phyloP scores from a whole-genome alignment of 345 rosid genomes.

The Rhodamnia argentea region DNA sequence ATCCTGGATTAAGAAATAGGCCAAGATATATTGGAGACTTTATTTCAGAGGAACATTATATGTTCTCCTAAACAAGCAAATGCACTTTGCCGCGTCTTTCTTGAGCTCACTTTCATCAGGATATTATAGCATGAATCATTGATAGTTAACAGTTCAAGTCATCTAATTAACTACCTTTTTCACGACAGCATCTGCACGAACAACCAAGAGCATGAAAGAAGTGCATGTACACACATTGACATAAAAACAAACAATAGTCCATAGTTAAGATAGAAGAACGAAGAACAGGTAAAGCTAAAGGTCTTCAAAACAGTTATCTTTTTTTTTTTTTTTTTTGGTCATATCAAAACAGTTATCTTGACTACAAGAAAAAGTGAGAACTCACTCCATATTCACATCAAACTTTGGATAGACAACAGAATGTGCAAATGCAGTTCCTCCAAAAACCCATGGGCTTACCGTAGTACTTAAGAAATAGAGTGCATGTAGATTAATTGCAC shows the following conservation, averaged over 20 bases:
- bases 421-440: neutral
- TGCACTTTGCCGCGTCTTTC: neutral
- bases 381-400: neutral
- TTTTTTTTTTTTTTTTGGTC: no score
- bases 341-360: neutral
- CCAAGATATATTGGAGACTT: neutral
- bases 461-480: neutral
- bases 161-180: neutral
- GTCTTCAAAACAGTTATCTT: neutral
- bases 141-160: neutral
- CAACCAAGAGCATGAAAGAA: neutral
- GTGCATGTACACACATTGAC: neutral
- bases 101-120: neutral
- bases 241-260: neutral
- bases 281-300: neutral
- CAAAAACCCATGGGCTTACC: neutral
- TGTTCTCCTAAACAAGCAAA: neutral
- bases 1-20: neutral
- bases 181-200: neutral
- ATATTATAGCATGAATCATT: neutral
- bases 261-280: neutral
- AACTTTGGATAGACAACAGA: neutral
- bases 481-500: neutral
- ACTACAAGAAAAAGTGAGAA: neutral
- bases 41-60: neutral